Base-by-base conservation (phyloP, 1,139 yeast species). In the Taphrina communis region DNA sequence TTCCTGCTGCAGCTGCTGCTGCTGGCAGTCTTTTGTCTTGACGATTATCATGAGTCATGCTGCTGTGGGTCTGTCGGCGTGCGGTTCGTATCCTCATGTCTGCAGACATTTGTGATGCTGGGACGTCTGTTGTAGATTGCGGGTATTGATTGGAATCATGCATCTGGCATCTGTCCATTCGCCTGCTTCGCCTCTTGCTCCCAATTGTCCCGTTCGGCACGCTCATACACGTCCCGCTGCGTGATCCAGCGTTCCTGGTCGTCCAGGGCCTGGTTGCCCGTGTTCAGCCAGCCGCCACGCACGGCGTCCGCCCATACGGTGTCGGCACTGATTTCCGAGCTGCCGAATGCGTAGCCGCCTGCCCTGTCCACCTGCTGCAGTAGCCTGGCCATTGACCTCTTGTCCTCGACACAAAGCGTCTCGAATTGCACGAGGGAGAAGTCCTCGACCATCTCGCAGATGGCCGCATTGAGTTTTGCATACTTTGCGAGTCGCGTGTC, bases 171-270 rank as follows among this genome's bases (percentile, higher is more conserved):
- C 42, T 39, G 42, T n/a, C 53, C 42, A 12, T 17, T 31, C 42
- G 36, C 36, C 12, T n/a, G 63, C 63, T 46, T 44, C 9, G 41
- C 11, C 3, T 48, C 55, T 62, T 55, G 67, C 61, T 80, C 79
- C 55, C 82, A 81, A 69, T 84, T 84, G 68, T 82, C 82, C 57
- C 79, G 82, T 74, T 87, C 93, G n/a, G 72, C 74, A 66, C 83
- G 82, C 73, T 94, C 98, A 77, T 89, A 92, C 66, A 80, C 81
- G 51, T 85, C 89, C 76, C 93, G 94, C 73, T 87, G 83, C 70
- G 91, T 97, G 12, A 95, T 85, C 99, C 99, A 95, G 72, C 99
- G 82, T 73, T 95, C 99, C 74, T 95, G 99, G 6, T 92, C 85
- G 76, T 93, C 97, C 6, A 88, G 82, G 65, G 82, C 82, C 31